phyloP scores from a whole-genome alignment of 1,284 basidiomycete genomes.

The Golubevia pallescens region DNA sequence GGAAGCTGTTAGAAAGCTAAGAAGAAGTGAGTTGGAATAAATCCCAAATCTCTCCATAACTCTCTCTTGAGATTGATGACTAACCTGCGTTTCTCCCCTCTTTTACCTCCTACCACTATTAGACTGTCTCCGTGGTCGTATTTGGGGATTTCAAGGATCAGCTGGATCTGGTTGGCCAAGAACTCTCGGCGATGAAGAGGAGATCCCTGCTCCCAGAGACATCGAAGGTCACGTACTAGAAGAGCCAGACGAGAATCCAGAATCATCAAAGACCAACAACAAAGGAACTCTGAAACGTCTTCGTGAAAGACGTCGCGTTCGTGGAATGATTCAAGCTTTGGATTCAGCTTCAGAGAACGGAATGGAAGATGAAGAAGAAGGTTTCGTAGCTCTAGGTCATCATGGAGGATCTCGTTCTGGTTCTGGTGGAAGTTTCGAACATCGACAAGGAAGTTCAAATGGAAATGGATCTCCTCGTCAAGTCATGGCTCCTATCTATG shows the following conservation, averaged over 20 bases:
- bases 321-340: conserved; percentile 43
- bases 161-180: conserved; percentile 29
- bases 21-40: conserved; percentile 9
- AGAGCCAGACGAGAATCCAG: conserved; percentile 15
- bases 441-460: background rate
- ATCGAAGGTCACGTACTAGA: conserved; percentile 3
- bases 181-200: conserved; percentile 15
- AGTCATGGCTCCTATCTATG: conserved; percentile 22
- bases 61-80: background rate
- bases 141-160: conserved; percentile 36
- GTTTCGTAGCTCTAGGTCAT: conserved; percentile 16
- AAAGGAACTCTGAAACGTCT: conserved; percentile 43
- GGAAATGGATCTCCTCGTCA: conserved; percentile 6
- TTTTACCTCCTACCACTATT: background rate
- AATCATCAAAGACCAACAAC: conserved; percentile 22
- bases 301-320: conserved; percentile 39
- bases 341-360: conserved; percentile 21
- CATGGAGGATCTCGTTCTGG: conserved; percentile 7
- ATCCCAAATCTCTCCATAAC: background rate
- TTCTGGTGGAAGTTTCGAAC: background rate
- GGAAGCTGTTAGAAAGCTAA: conserved; percentile 39
- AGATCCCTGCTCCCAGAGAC: background rate
- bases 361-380: conserved; percentile 13
- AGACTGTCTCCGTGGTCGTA: conserved; percentile 41
- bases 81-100: background rate